Evolutionary conservation across 257 asterid species (phyloP), one percentile per base, ranked within the genome.

Genomic region (Plantago elongata): DNA sequence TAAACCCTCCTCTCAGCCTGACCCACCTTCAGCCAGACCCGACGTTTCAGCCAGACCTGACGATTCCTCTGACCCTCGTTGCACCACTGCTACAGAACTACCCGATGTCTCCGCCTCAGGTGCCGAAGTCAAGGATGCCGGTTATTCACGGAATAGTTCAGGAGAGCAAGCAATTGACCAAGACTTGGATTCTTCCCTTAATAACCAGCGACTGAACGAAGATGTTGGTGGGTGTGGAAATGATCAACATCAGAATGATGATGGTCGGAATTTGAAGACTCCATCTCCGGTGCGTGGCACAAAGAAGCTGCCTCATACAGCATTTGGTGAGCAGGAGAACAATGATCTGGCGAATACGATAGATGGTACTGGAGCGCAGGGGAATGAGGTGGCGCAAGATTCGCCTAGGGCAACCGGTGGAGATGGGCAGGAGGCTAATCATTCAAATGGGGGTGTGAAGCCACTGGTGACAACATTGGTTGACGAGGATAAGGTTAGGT

Each of bases 401-500:
- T 47, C 64, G 4, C 29, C 60, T 34, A 65, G 52, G 27, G 40
- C 18, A 46, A 38, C 67, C 13, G n/a, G n/a, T 11, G 79, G 46
- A 9, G 58, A 73, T 62, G 79, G 62, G n/a, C 56, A 48, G 8
- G 72, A n/a, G 13, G 71, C 44, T 50, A 47, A 47, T 47, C 16
- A 12, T 11, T 59, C 15, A 37, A 68, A 69, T 49, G 79, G 67
- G 48, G 60, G 63, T 18, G 69, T 64, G 51, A 63, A 72, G 69
- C 75, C 80, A 5, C 71, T 90, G 51, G 70, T 82, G 58, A 55
- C 80, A 51, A 67, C 85, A 57, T 75, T 69, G 66, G 66, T 79
- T 70, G 83, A 78, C 22, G 40, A 34, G 2, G 98, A 88, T 74
- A 84, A 73, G 75, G 55, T 88, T 66, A 81, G 76, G 70, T 83